These are phyloP conservation scores for Petunia hybrid DNA, from an alignment of 305 asterid species.

Conservation along the genomic window DNA sequence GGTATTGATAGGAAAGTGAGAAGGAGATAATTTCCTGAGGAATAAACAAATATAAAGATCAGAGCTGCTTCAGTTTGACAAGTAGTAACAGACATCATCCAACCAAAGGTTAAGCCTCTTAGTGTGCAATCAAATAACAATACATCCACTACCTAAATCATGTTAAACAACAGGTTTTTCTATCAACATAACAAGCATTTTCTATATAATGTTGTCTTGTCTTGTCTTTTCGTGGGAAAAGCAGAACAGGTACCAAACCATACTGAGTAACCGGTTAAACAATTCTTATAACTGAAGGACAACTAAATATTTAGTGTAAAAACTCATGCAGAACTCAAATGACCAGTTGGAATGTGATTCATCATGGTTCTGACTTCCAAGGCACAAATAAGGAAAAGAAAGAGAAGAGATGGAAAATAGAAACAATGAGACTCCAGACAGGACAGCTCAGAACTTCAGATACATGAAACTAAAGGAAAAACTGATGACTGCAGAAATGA, in stretches of 20 bases:
- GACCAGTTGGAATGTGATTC: neutral
- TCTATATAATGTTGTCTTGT: neutral
- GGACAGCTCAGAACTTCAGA: conserved; percentile 24
- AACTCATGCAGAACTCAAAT: neutral
- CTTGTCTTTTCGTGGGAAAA: neutral
- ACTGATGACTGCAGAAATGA: neutral
- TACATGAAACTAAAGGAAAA: conserved; percentile 11
- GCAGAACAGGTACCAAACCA: neutral
- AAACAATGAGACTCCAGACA: neutral
- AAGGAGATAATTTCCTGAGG: conserved; percentile 63
- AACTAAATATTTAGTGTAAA: neutral
- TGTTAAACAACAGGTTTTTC: conserved; percentile 1
- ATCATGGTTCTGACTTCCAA: neutral
- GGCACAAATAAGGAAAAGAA: neutral
- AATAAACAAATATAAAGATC: conserved; percentile 38
- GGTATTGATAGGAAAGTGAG: conserved; percentile 45
- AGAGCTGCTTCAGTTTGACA: conserved; percentile 1
- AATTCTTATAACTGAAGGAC: neutral
- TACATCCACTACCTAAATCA: neutral
- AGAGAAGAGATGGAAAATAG: neutral
- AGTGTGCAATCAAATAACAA: neutral
- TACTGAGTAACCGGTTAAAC: neutral
- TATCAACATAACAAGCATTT: neutral
- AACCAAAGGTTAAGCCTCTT: neutral
- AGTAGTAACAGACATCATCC: conserved; percentile 18